Evolutionary conservation across 1,284 basidiomycete species (phyloP).

Genomic region (Apiotrichum veenhuisii): DNA sequence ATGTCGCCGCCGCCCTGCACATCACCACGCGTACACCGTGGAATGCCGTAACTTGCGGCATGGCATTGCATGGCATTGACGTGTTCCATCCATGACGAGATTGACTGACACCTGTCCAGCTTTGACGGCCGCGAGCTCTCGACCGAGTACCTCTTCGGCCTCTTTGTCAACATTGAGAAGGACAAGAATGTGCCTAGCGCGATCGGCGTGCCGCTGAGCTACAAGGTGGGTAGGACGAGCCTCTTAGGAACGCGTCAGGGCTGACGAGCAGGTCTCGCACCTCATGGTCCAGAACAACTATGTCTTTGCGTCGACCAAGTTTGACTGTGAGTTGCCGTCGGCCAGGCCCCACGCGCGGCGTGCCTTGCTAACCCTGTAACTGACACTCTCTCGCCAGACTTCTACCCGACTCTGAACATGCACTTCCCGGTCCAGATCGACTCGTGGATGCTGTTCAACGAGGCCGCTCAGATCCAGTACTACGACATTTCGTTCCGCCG

Average conservation of each 20-base stretch:
- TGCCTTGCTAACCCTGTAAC: conserved; percentile 6
- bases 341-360: background rate
- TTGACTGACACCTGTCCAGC: background rate
- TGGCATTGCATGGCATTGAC: no score
- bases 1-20: no score
- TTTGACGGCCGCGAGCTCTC: background rate
- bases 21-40: no score
- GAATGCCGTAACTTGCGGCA: no score
- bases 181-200: background rate
- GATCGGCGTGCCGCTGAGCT: background rate
- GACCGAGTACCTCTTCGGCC: conserved; percentile 5
- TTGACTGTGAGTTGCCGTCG: conserved; percentile 3
- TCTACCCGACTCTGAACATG: background rate
- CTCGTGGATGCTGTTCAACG: conserved; percentile 2
- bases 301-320: background rate
- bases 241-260: background rate
- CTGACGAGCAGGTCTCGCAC: background rate
- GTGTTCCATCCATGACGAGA: no score
- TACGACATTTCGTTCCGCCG: conserved; percentile 26
- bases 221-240: background rate
- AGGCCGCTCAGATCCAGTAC: conserved; percentile 3
- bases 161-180: background rate
- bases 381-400: background rate
- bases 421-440: background rate
- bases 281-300: conserved; percentile 1